These are phyloP conservation scores for Vitis hybrid DNA, from an alignment of 177 flowering plant species.

Conservation along the genomic window DNA sequence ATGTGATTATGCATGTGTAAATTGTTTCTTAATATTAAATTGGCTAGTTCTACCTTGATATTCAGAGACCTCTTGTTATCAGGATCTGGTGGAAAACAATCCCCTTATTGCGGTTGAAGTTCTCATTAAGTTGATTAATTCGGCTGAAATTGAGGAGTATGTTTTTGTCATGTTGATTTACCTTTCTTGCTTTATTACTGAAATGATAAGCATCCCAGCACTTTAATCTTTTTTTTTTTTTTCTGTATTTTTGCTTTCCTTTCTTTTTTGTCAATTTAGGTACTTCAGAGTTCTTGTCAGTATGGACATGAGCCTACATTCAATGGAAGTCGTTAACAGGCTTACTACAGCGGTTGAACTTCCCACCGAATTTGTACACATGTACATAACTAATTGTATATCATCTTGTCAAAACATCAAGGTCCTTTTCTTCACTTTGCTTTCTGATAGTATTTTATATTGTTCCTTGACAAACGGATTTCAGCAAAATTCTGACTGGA, in stretches of 20 bases:
- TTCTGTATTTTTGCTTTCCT: background rate
- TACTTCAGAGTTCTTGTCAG: conserved; percentile 84
- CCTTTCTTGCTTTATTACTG: background rate
- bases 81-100: conserved; percentile 96
- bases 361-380: conserved; percentile 83
- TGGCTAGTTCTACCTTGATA: background rate
- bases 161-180: conserved; percentile 12
- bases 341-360: conserved; percentile 88
- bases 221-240: background rate
- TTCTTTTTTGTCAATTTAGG: conserved; percentile 36
- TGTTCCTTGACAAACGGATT: no score
- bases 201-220: conserved; percentile 6
- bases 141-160: conserved; percentile 88
- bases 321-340: conserved; percentile 99
- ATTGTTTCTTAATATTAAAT: background rate
- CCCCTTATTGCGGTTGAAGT: conserved; percentile 95
- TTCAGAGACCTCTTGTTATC: conserved; percentile 19
- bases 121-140: conserved; percentile 80
- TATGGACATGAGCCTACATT: conserved; percentile 99
- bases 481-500: no score
- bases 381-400: conserved; percentile 92
- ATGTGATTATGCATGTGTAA: conserved; percentile 23
- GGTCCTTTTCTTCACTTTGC: conserved; percentile 36
- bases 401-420: conserved; percentile 84
- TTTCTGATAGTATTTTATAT: background rate